A percentile compares a stretch with the other conserved stretches of the same genome.
Conservation (phyloP, 495 filamentous ascomycete species). For the Usnea hakonensis region DNA sequence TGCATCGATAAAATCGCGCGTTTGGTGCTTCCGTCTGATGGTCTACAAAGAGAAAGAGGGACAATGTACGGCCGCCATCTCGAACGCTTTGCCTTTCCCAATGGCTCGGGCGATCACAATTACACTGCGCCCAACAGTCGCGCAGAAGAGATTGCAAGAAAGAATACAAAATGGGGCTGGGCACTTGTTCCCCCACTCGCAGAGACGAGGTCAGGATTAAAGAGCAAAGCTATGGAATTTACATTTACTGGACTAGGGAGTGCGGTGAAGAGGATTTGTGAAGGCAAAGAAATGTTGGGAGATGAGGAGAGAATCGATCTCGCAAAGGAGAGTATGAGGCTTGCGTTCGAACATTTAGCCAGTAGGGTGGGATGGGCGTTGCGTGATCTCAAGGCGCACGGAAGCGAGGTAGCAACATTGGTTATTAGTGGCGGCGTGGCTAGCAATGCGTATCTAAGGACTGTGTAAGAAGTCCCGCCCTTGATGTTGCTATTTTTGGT, state of each 20-base stretch:
- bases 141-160: constrained; percentile 42
- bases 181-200: constrained; percentile 47
- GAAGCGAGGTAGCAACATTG: constrained; percentile 45
- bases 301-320: constrained; percentile 50
- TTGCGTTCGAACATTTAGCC: constrained; percentile 84
- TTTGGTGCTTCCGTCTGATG: constrained; percentile 51
- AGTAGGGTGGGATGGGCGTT: constrained; percentile 64
- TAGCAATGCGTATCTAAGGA: constrained; percentile 66
- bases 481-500: background rate
- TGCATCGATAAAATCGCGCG: constrained; percentile 78
- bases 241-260: constrained; percentile 59
- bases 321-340: constrained; percentile 62
- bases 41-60: constrained; percentile 38
- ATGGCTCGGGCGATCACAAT: constrained; percentile 38
- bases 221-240: constrained; percentile 41
- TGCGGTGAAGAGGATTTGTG: constrained; percentile 42
- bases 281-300: constrained; percentile 22
- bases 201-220: constrained; percentile 31
- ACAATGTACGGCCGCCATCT: constrained; percentile 73
- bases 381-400: constrained; percentile 28
- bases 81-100: constrained; percentile 70
- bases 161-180: constrained; percentile 48
- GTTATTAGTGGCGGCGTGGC: constrained; percentile 90
- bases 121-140: constrained; percentile 49
- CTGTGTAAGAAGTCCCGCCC: constrained; percentile 39